phyloP scores from a whole-genome alignment of 192 early-diverging fungal species.

The Coemansia sp. region DNA sequence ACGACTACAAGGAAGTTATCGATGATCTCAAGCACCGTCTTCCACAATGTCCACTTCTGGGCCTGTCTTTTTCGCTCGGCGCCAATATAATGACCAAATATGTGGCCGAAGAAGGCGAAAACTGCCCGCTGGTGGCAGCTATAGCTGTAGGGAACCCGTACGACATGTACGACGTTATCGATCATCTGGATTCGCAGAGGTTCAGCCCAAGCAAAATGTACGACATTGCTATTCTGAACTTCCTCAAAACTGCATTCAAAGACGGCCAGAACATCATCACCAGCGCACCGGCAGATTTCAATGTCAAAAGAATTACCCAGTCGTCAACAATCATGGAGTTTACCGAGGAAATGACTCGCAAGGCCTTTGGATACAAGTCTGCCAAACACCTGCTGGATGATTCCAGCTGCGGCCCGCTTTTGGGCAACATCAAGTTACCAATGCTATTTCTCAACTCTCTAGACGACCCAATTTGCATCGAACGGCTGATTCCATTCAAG shows the following conservation, averaged over 20 bases:
- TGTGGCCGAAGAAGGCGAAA: conserved; percentile 76
- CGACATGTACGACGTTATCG: conserved; percentile 65
- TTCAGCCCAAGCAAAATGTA: conserved; percentile 58
- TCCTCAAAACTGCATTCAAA: conserved; percentile 51
- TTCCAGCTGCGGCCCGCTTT: conserved; percentile 57
- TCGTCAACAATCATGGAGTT: conserved; percentile 74
- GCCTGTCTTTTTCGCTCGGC: conserved; percentile 87
- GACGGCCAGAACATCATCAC: conserved; percentile 46
- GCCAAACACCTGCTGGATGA: conserved; percentile 79
- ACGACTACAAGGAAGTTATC: conserved; percentile 62
- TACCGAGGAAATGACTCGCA: conserved; percentile 75
- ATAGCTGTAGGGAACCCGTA: conserved; percentile 85
- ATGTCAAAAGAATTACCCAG: conserved; percentile 53
- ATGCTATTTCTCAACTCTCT: conserved; percentile 78
- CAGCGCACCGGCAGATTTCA: conserved; percentile 43
- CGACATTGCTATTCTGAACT: conserved; percentile 56
- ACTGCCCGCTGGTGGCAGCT: conserved; percentile 71
- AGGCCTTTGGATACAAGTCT: conserved; percentile 72
- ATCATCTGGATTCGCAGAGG: conserved; percentile 53
- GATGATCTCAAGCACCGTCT: conserved; percentile 44
- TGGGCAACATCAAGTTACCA: conserved; percentile 71
- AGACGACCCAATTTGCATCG: conserved; percentile 84
- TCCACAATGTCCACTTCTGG: conserved; percentile 69
- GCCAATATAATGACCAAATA: conserved; percentile 92
- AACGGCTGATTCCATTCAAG: conserved; percentile 66